A percentile compares a stretch with the other conserved stretches of the same genome.
Conservation (phyloP, 306 rosid genomes). For the Abrus pulchellus region DNA sequence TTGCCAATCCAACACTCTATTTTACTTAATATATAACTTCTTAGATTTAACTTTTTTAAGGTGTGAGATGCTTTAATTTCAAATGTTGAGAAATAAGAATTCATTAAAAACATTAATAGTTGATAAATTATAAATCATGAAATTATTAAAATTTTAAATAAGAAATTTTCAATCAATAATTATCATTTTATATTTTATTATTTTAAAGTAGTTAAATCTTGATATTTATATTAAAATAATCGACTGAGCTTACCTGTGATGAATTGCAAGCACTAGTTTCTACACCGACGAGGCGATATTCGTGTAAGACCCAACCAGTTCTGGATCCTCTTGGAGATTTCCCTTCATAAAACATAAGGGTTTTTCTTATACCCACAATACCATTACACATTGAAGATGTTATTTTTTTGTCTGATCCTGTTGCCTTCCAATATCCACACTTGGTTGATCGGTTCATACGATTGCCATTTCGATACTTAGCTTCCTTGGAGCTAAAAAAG, state of each 20-base stretch:
- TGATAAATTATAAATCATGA: too few relatives aligned
- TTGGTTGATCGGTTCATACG: conserved; percentile 72
- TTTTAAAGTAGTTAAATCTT: too few relatives aligned
- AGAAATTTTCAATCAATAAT: too few relatives aligned
- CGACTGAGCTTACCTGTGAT: conserved; percentile 45
- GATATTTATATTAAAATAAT: too few relatives aligned
- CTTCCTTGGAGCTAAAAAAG: conserved; percentile 75
- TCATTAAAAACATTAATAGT: too few relatives aligned
- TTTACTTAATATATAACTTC: too few relatives aligned
- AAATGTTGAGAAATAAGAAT: too few relatives aligned
- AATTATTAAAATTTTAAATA: too few relatives aligned
- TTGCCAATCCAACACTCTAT: too few relatives aligned
- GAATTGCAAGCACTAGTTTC: conserved; percentile 36
- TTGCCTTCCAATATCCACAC: conserved; percentile 90
- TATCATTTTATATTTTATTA: too few relatives aligned
- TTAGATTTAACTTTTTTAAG: too few relatives aligned
- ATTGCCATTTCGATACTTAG: conserved; percentile 64
- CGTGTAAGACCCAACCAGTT: conserved; percentile 85
- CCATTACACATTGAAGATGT: conserved; percentile 51
- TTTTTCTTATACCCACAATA: conserved; percentile 72
- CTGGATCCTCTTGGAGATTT: conserved; percentile 64
- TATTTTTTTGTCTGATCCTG: conserved; percentile 76
- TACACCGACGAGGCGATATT: conserved; percentile 70
- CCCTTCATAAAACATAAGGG: conserved; percentile 69
- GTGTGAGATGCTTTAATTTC: too few relatives aligned